Base-by-base conservation (phyloP, 2,329 filamentous ascomycete species). In the Diaporthe sp. region DNA sequence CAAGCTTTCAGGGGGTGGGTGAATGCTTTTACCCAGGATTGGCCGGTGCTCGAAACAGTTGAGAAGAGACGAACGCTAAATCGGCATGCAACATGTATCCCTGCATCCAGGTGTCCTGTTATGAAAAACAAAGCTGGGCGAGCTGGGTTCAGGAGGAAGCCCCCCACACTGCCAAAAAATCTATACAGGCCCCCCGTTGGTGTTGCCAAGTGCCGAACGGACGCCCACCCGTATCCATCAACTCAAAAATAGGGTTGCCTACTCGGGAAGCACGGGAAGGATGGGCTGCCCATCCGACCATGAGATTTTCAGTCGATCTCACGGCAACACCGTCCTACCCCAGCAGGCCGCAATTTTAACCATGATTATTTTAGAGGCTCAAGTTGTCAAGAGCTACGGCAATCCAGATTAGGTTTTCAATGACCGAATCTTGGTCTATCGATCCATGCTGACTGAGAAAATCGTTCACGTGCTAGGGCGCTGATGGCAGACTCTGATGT, bases 191-290 rank as follows among this genome's bases (percentile, higher is more conserved):
- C 45, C 3, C 28, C n/a, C n/a, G 28, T 33, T 7, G 4, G n/a
- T 5, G 8, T 15, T 22, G 30, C 61, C 42, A 35, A 35, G 45
- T 52, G 61, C 33, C 13, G 61, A 45, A 33, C 19, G n/a, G n/a
- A 28, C n/a, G n/a, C n/a, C 47, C 22, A 19, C 45, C 47, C 33
- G 64, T 22, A 40, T 68, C 64, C 47, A 40, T 40, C 33, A 68
- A 68, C 30, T 68, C 64, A 68, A 68, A 52, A 54, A 40, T 68
- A 68, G 33, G 64, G 47, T 40, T 54, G n/a, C 30, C 45, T 67
- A 10, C 10, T 33, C 40, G 60, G 25, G 25, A 45, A 9, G 13
- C 30, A 54, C 64, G 47, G 47, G 47, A 68, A 54, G 33, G 45
- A 35, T 38, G 17, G 5, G 4, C 45, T 52, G n/a, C 22, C 35